Base-by-base conservation (phyloP, 768 basidiomycete species). In the Suillus cothurnatus region DNA sequence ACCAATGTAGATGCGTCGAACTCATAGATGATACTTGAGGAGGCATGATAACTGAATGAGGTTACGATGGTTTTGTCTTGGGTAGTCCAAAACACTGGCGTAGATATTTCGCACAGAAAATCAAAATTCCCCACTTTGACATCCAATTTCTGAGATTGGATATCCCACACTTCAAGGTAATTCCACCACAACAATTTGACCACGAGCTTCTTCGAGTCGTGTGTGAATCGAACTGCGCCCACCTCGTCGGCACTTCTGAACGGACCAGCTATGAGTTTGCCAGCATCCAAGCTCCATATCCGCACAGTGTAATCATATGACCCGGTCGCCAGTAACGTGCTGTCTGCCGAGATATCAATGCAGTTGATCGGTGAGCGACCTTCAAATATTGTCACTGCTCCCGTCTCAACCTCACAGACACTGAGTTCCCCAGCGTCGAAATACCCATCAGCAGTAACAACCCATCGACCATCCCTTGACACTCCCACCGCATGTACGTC, bases 331-430 rank as follows among this genome's bases (percentile, higher is more conserved):
- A 68, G 34, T 14, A 50, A 39, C 15, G 23, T 58, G 23, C 66
- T 47, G 38, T 68, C 67, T n/a, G 38, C 61, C 1, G 67, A 67
- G 56, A 68, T 52, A 52, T 52, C 50, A 17, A 52, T 52, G 50
- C 6, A 9, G 8, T 1, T n/a, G 21, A 47, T 21, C 21, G 1
- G 1, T 45, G 43, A 45, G 15, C 15, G 26, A 28, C 12, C 49
- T 26, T 28, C 15, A 52, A 19, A 28, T 8, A 7, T 28, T 23
- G 7, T 28, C 26, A 52, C 26, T 1, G 14, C 15, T 15, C 2
- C 6, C 26, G 28, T 52, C 28, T 2, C 15, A 28, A 52, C 50
- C 26, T 17, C 50, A 19, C 8, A 17, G 26, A 23, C 50, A 17
- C 17, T 52, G 50, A 52, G 50, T 7, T 50, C 49, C 49, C 14